These are phyloP conservation scores for Annona squamosa DNA, from an alignment of 164 flowering plant genomes.

Conservation along the genomic window DNA sequence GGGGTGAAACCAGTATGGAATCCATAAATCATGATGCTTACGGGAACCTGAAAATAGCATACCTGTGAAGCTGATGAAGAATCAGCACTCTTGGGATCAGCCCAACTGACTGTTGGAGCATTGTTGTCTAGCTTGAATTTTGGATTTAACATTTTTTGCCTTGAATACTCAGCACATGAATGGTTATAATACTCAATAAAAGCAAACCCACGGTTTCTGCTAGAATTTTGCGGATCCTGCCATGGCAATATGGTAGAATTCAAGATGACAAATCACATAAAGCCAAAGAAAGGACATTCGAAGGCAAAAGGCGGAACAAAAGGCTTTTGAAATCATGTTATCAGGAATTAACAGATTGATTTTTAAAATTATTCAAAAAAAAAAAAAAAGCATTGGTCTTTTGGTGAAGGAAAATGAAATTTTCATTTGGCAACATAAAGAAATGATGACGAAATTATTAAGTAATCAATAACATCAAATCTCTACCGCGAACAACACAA, in stretches of 20 bases:
- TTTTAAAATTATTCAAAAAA: too few relatives aligned
- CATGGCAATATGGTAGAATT: not conserved
- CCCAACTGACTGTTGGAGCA: slow-evolving; percentile 92
- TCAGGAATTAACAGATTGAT: too few relatives aligned
- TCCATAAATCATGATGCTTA: not conserved
- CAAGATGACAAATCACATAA: too few relatives aligned
- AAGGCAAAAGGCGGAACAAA: too few relatives aligned
- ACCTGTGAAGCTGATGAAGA: slow-evolving; percentile 78
- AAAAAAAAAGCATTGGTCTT: too few relatives aligned
- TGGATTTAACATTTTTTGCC: slow-evolving; percentile 69
- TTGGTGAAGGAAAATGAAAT: too few relatives aligned
- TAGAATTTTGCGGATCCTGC: slow-evolving; percentile 76
- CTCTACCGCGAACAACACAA: too few relatives aligned
- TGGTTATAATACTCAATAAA: slow-evolving; percentile 84
- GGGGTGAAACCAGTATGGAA: not conserved
- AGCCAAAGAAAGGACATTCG: too few relatives aligned
- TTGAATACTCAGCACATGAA: slow-evolving; percentile 93
- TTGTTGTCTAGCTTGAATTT: slow-evolving; percentile 71
- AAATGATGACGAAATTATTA: too few relatives aligned
- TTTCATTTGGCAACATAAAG: too few relatives aligned
- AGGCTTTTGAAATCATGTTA: too few relatives aligned
- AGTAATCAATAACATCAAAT: too few relatives aligned
- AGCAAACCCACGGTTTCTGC: slow-evolving; percentile 88
- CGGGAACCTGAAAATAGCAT: not conserved
- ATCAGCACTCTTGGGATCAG: slow-evolving; percentile 72